Percentiles rank a stretch among this genome's conserved stretches.
Evolutionary conservation across 2,329 filamentous ascomycete species (phyloP).

Genomic region (Aspergillus piperis): DNA sequence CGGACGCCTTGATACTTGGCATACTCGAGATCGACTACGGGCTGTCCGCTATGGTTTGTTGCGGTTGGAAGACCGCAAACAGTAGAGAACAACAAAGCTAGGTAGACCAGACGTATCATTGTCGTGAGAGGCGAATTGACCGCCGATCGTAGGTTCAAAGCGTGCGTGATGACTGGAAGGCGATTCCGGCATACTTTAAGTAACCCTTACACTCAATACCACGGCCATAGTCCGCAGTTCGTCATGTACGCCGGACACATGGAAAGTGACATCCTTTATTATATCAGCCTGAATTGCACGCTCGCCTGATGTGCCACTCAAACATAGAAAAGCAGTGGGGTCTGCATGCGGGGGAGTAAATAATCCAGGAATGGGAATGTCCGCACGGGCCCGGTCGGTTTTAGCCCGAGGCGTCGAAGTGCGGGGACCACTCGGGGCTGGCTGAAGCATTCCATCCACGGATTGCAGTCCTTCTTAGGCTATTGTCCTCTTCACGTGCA

Average conservation of each 20-base stretch:
- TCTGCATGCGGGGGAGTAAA: background rate
- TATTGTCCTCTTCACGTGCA: too few species aligned
- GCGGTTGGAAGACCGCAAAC: background rate
- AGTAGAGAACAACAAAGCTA: background rate
- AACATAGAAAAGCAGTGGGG: background rate
- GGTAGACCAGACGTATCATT: background rate
- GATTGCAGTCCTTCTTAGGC: too few species aligned
- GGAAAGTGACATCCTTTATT: background rate
- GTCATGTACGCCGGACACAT: background rate
- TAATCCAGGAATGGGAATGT: background rate
- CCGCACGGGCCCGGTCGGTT: background rate
- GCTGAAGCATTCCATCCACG: too few species aligned
- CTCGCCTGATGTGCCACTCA: background rate
- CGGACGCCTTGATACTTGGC: constrained; percentile 61
- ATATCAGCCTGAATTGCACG: background rate
- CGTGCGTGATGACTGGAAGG: background rate
- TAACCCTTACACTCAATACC: too few species aligned
- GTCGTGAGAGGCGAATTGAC: background rate
- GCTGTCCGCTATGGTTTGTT: background rate
- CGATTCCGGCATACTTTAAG: too few species aligned
- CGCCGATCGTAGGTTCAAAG: background rate
- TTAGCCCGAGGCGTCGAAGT: background rate
- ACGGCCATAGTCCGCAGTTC: background rate
- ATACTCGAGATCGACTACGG: constrained; percentile 62
- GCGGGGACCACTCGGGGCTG: background rate